phyloP scores from a whole-genome alignment of 2,329 filamentous ascomycete species.

The Alternaria triticimaculans region DNA sequence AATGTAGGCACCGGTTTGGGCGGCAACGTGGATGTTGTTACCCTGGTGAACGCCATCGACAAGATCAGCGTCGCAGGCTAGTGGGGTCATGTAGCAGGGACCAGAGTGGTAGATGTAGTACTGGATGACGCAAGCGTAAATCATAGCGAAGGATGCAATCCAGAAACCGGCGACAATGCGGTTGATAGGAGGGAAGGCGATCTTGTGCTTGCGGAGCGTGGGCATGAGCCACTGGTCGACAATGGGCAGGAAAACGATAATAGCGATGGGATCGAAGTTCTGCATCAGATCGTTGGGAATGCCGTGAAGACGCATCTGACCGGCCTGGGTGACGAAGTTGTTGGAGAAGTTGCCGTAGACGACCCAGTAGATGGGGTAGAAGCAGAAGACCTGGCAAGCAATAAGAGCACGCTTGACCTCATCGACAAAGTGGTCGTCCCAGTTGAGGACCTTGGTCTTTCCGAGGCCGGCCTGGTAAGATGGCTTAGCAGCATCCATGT shows the following conservation, averaged over 20 bases:
- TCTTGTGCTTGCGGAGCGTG: slow-evolving; percentile 49
- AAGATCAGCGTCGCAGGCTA: slow-evolving; percentile 38
- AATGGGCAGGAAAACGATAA: slow-evolving; percentile 56
- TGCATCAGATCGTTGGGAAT: slow-evolving; percentile 59
- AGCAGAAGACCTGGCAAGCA: slow-evolving; percentile 72
- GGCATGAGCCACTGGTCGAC: slow-evolving; percentile 54
- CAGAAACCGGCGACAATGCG: slow-evolving; percentile 61
- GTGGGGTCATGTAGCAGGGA: slow-evolving; percentile 58
- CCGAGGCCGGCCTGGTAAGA: slow-evolving; percentile 66
- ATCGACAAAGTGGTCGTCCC: slow-evolving; percentile 75
- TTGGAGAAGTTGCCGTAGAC: slow-evolving; percentile 52
- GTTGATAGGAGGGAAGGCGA: slow-evolving; percentile 59
- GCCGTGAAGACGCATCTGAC: slow-evolving; percentile 53
- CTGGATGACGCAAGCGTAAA: slow-evolving; percentile 64
- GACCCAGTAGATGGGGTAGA: slow-evolving; percentile 57
- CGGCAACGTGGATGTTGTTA: slow-evolving; percentile 54
- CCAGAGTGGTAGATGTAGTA: slow-evolving; percentile 63
- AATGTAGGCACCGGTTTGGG: slow-evolving; percentile 56
- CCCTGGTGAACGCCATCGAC: slow-evolving; percentile 40
- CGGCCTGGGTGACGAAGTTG: slow-evolving; percentile 56
- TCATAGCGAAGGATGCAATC: slow-evolving; percentile 59
- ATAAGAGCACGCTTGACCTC: slow-evolving; percentile 71
- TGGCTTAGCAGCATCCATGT: slow-evolving; percentile 70
- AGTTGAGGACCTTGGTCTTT: slow-evolving; percentile 54
- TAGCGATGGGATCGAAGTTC: slow-evolving; percentile 56